Percentiles rank a stretch among this genome's conserved stretches.
These are phyloP conservation scores for Raffaelea arxii DNA, from an alignment of 2,329 filamentous ascomycete species.

Conservation along the genomic window DNA sequence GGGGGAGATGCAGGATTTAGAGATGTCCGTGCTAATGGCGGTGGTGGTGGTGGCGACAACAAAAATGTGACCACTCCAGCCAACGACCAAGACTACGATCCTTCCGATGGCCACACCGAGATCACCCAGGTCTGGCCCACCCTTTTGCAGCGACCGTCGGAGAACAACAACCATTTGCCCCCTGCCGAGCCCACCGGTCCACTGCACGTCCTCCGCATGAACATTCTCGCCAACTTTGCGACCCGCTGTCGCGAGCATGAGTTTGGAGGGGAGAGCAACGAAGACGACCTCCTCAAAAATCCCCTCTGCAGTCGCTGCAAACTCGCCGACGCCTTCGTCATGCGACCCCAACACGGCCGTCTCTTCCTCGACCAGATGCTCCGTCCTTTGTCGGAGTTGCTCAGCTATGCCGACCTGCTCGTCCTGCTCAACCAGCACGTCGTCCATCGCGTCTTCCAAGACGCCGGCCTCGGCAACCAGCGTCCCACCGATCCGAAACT, in stretches of 20 bases:
- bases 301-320: background rate
- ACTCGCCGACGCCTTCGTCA: slow-evolving; percentile 5
- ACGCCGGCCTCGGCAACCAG: slow-evolving; percentile 1
- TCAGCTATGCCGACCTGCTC: slow-evolving; percentile 7
- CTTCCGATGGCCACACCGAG: background rate
- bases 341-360: slow-evolving; percentile 10
- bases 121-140: slow-evolving; percentile 1
- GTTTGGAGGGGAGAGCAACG: background rate
- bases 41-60: too few relatives aligned
- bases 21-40: too few relatives aligned
- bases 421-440: slow-evolving; percentile 8
- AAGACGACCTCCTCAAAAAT: background rate
- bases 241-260: slow-evolving; percentile 3
- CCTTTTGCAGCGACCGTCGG: background rate
- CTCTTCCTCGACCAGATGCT: slow-evolving; percentile 11
- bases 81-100: background rate
- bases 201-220: slow-evolving; percentile 8
- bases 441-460: slow-evolving; percentile 6
- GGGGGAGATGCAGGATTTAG: too few relatives aligned
- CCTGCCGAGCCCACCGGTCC: slow-evolving; percentile 8
- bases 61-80: background rate
- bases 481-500: background rate
- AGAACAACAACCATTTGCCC: slow-evolving; percentile 5
- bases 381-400: slow-evolving; percentile 5
- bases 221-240: slow-evolving; percentile 9